A percentile compares a stretch with the other conserved stretches of the same genome.
Conservation (phyloP, 176 grass and related monocot genomes). For the Hordeum marinum region DNA sequence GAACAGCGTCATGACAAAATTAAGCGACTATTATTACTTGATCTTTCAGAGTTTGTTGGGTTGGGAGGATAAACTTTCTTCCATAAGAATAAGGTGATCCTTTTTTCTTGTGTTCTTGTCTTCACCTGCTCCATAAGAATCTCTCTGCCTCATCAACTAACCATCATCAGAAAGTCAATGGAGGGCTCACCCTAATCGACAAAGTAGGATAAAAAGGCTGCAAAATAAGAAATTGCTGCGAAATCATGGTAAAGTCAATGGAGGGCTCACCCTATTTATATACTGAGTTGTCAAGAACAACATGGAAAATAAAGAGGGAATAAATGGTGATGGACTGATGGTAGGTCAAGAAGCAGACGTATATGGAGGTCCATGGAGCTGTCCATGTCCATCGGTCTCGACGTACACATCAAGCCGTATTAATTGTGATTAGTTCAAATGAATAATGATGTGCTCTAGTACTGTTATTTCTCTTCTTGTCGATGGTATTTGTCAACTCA, state of each 20-base stretch:
- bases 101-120: neutral
- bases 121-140: constrained; percentile 25
- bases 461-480: neutral
- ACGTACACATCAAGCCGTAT: constrained; percentile 6
- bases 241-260: neutral
- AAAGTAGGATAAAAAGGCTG: neutral
- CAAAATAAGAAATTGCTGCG: neutral
- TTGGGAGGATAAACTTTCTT: neutral
- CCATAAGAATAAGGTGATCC: neutral
- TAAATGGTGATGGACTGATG: neutral
- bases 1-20: constrained; percentile 32
- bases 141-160: constrained; percentile 1
- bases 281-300: neutral
- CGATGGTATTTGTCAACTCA: neutral
- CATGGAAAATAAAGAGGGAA: neutral
- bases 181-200: neutral
- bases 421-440: neutral
- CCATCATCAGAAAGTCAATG: constrained; percentile 7
- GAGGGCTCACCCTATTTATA: too few species aligned
- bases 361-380: constrained; percentile 22
- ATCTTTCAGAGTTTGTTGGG: constrained; percentile 5
- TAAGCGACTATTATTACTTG: neutral
- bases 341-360: neutral
- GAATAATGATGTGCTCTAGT: neutral
- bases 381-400: constrained; percentile 13